Evolutionary conservation across 176 grass and related monocot species (phyloP).

Genomic region (Oryza coarctata): DNA sequence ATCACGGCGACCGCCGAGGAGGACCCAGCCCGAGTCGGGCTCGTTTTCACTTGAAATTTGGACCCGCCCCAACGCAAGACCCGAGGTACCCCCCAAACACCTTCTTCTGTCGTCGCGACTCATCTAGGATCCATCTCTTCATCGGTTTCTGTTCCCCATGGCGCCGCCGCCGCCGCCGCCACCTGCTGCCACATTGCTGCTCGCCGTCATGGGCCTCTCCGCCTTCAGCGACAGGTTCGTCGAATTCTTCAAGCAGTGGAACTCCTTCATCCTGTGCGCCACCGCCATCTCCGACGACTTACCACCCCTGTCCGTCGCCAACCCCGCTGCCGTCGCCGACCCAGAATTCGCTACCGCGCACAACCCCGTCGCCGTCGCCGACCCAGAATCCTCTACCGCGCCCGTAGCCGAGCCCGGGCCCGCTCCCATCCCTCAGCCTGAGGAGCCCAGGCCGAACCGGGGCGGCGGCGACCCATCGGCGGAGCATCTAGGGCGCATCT

Average conservation of each 20-base stretch:
- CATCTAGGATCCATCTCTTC: neutral
- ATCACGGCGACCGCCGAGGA: no score
- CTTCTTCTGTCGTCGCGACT: neutral
- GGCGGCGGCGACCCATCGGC: neutral
- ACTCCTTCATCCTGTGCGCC: conserved; percentile 32
- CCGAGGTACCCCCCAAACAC: no score
- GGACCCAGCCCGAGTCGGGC: neutral
- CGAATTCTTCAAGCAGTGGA: conserved; percentile 54
- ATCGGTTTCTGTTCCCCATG: neutral
- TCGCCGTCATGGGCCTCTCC: conserved; percentile 25
- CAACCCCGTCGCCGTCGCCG: neutral
- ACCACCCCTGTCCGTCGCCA: neutral
- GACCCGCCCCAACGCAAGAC: neutral
- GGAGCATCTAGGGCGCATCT: conserved; percentile 27
- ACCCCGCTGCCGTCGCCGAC: neutral
- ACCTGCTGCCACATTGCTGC: neutral
- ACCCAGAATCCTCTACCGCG: neutral
- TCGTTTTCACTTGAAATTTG: neutral
- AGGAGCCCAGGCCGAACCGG: no score
- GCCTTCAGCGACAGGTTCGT: conserved; percentile 33
- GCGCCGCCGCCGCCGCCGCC: neutral
- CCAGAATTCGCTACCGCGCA: neutral
- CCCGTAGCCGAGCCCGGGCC: neutral
- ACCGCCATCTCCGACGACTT: conserved; percentile 46
- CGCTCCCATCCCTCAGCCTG: neutral